Percentiles rank a stretch among this genome's conserved stretches.
phyloP scores from a whole-genome alignment of 2,329 filamentous ascomycete genomes.

The Cordyceps javanica region DNA sequence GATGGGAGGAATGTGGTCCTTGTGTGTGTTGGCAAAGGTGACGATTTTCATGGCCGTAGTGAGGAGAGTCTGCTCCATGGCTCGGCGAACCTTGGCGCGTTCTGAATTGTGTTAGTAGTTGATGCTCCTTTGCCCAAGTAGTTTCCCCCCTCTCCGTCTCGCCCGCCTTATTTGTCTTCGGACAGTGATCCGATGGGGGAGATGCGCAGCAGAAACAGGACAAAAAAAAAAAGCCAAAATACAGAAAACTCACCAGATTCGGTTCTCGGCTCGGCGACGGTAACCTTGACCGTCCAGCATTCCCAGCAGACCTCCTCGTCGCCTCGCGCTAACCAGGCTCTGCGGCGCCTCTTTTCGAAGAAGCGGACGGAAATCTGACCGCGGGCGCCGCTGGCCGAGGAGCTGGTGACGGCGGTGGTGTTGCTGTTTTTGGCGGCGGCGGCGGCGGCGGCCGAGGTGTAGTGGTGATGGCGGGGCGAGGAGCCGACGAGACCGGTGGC shows the following conservation, averaged over 20 bases:
- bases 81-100: constrained; percentile 77
- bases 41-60: constrained; percentile 88
- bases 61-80: constrained; percentile 85
- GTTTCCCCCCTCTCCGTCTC: background rate
- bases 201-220: background rate
- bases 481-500: no score
- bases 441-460: background rate
- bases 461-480: background rate
- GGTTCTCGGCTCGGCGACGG: constrained; percentile 81
- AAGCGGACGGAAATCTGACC: constrained; percentile 85
- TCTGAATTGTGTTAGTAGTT: constrained; percentile 44
- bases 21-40: constrained; percentile 77
- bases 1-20: constrained; percentile 95
- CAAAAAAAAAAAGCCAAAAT: no score
- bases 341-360: constrained; percentile 84
- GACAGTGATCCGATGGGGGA: background rate
- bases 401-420: constrained; percentile 17
- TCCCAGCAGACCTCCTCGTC: constrained; percentile 98
- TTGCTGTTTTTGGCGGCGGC: no score
- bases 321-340: constrained; percentile 69
- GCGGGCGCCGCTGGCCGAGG: constrained; percentile 44
- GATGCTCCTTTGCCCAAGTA: background rate
- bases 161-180: background rate
- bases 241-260: constrained; percentile 72
- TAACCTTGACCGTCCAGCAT: constrained; percentile 88